Evolutionary conservation across 306 rosid species (phyloP).

Genomic region (Corylus avellana): DNA sequence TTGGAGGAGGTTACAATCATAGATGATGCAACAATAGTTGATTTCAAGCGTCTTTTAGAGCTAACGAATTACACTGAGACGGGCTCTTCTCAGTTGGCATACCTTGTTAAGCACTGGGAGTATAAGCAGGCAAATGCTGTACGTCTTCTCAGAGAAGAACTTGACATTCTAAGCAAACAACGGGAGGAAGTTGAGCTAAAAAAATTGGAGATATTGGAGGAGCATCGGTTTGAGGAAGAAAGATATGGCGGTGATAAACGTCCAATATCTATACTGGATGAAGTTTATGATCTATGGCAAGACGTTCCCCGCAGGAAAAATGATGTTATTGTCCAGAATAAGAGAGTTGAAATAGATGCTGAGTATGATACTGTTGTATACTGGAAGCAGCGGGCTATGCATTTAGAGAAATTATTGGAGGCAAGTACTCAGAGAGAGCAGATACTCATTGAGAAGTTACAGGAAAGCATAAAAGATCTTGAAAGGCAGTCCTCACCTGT

Average conservation of each 20-base stretch:
- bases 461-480: conserved; percentile 66
- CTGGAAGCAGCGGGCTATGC: conserved; percentile 75
- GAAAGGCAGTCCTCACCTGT: conserved; percentile 88
- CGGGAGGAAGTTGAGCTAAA: conserved; percentile 78
- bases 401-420: conserved; percentile 70
- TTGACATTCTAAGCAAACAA: conserved; percentile 76
- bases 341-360: conserved; percentile 74
- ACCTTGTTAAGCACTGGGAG: conserved; percentile 85
- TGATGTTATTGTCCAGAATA: conserved; percentile 61
- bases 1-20: conserved; percentile 72
- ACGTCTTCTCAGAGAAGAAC: conserved; percentile 84
- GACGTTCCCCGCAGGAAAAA: conserved; percentile 58
- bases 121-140: conserved; percentile 88
- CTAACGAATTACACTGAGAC: conserved; percentile 77
- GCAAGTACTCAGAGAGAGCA: conserved; percentile 79
- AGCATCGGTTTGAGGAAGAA: conserved; percentile 71
- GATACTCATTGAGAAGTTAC: conserved; percentile 55
- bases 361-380: conserved; percentile 74
- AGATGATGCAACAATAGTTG: conserved; percentile 80
- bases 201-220: conserved; percentile 83
- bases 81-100: conserved; percentile 83
- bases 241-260: conserved; percentile 73
- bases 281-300: conserved; percentile 78
- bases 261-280: conserved; percentile 86
- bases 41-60: conserved; percentile 82